A percentile compares a stretch with the other conserved stretches of the same genome.
phyloP scores from a whole-genome alignment of 2,329 filamentous ascomycete genomes.

The Mariannaea sp. region DNA sequence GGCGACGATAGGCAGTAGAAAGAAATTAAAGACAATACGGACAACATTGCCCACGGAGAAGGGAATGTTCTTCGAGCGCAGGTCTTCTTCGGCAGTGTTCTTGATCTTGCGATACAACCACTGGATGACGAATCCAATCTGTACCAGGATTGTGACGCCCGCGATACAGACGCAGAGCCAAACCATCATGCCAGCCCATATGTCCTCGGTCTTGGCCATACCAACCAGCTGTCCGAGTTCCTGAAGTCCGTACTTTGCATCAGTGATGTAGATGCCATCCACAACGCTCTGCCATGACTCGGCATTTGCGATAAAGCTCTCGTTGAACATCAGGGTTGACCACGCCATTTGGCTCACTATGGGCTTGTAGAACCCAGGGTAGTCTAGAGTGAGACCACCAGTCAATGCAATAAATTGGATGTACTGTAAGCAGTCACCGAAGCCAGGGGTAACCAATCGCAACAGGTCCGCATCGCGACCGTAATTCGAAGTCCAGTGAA shows the following conservation, averaged over 20 bases:
- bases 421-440: slow-evolving; percentile 95
- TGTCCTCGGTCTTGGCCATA: slow-evolving; percentile 74
- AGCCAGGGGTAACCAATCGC: slow-evolving; percentile 90
- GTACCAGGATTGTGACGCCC: slow-evolving; percentile 69
- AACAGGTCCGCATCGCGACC: slow-evolving; percentile 91
- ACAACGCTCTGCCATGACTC: slow-evolving; percentile 68
- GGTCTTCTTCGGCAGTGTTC: slow-evolving; percentile 79
- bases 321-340: slow-evolving; percentile 91
- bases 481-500: slow-evolving; percentile 98
- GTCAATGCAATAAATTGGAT: slow-evolving; percentile 91
- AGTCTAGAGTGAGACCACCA: slow-evolving; percentile 83
- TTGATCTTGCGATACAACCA: slow-evolving; percentile 76
- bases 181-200: slow-evolving; percentile 93
- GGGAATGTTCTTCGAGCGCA: slow-evolving; percentile 88
- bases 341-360: slow-evolving; percentile 85
- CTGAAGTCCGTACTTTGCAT: slow-evolving; percentile 79
- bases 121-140: slow-evolving; percentile 75
- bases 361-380: slow-evolving; percentile 94
- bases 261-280: slow-evolving; percentile 86
- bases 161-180: slow-evolving; percentile 83
- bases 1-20: slow-evolving; percentile 83
- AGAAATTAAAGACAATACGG: slow-evolving; percentile 89
- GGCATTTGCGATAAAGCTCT: slow-evolving; percentile 78
- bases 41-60: slow-evolving; percentile 81
- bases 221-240: slow-evolving; percentile 81